These are phyloP conservation scores for Fusarium cicatricum DNA, from an alignment of 2,329 filamentous ascomycete species.

Conservation along the genomic window DNA sequence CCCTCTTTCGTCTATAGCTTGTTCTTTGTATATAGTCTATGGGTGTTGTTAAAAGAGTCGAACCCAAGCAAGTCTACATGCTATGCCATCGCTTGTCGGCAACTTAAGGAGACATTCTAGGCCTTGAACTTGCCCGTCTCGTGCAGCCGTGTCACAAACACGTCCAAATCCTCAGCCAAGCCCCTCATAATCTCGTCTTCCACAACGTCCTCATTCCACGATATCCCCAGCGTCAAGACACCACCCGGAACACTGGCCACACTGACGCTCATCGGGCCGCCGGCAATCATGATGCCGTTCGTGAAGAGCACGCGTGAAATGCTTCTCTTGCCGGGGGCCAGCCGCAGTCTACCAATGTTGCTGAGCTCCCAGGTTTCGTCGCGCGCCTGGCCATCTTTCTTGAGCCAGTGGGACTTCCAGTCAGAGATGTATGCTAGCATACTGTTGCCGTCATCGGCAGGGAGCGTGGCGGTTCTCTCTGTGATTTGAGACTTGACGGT, in stretches of 20 bases:
- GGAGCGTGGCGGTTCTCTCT: constrained; percentile 45
- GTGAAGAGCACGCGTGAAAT: constrained; percentile 59
- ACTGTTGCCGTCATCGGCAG: constrained; percentile 53
- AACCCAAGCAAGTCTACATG: too few species aligned
- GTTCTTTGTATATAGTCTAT: too few species aligned
- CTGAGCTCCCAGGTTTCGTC: constrained; percentile 59
- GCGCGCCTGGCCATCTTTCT: constrained; percentile 54
- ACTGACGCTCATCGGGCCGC: constrained; percentile 55
- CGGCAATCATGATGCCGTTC: constrained; percentile 56
- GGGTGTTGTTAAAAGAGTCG: too few species aligned
- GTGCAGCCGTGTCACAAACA: constrained; percentile 25
- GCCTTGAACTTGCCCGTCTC: constrained; percentile 37
- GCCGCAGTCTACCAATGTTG: constrained; percentile 58
- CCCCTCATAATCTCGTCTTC: constrained; percentile 48
- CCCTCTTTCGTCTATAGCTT: too few species aligned
- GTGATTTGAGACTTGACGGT: constrained; percentile 48
- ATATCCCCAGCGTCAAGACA: constrained; percentile 52
- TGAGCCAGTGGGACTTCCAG: constrained; percentile 52
- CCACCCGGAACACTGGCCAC: constrained; percentile 56
- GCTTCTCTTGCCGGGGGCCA: constrained; percentile 39
- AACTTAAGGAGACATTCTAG: too few species aligned
- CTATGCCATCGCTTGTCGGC: too few species aligned
- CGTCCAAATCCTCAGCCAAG: constrained; percentile 49
- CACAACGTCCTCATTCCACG: constrained; percentile 58
- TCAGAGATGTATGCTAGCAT: constrained; percentile 55